Conservation (phyloP, 164 flowering plant genomes). For the Euptelea pleiosperma region DNA sequence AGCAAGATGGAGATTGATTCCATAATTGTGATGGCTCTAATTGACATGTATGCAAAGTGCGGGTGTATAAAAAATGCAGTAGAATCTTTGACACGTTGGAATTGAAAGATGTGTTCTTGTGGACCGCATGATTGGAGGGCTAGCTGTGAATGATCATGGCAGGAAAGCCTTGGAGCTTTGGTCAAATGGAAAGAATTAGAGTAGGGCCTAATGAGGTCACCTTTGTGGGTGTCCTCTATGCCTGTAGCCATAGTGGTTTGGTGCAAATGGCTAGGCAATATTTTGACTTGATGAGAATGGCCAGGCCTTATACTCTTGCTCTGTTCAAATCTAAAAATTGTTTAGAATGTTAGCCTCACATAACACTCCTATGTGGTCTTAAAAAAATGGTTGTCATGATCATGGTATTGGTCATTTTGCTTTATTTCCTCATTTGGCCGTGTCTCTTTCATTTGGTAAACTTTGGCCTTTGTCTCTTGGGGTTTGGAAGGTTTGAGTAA, state of each 20-base stretch:
- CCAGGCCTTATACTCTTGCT: too few relatives aligned
- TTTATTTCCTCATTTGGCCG: too few relatives aligned
- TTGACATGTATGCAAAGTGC: conserved; percentile 62
- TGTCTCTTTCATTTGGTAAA: too few relatives aligned
- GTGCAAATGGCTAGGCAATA: conserved; percentile 20
- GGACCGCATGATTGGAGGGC: conserved; percentile 39
- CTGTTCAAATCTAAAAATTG: too few relatives aligned
- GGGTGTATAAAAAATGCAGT: conserved; percentile 41
- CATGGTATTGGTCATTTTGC: too few relatives aligned
- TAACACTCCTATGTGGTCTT: too few relatives aligned
- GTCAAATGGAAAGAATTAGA: conserved; percentile 18
- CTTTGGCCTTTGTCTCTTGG: too few relatives aligned
- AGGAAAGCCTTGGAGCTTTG: conserved; percentile 19
- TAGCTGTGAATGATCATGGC: conserved; percentile 26
- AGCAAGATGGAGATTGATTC: conserved; percentile 11
- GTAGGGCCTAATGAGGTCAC: conserved; percentile 28
- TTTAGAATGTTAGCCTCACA: too few relatives aligned
- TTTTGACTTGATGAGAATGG: conserved; percentile 21
- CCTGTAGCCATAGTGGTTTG: conserved; percentile 31
- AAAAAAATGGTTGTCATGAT: too few relatives aligned
- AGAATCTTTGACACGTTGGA: conserved; percentile 19
- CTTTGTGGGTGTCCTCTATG: conserved; percentile 29
- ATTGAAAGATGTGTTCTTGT: conserved; percentile 28
- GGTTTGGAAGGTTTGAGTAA: too few relatives aligned
- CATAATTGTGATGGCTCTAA: conserved; percentile 32